Percentiles rank a stretch among this genome's conserved stretches.
Conservation (phyloP, 2,329 filamentous ascomycete species). For the Beauveria caledonica region DNA sequence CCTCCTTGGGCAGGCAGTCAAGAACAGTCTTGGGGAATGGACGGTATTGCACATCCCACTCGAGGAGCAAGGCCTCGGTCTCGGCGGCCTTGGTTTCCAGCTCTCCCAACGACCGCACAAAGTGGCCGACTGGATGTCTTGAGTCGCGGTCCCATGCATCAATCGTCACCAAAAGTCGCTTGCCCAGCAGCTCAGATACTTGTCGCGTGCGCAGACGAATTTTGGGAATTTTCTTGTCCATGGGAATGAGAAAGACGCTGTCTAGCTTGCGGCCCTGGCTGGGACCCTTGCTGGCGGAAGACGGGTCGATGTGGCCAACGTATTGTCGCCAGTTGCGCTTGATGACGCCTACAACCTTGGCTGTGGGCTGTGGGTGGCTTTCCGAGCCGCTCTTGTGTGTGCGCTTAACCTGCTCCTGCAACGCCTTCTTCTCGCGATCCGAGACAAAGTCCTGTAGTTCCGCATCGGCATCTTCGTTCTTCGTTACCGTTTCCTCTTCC, state of each 20-base stretch:
- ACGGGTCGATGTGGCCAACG: slow-evolving; percentile 87
- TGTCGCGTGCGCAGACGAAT: slow-evolving; percentile 89
- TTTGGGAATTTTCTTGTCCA: slow-evolving; percentile 97
- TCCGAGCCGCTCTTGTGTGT: slow-evolving; percentile 71
- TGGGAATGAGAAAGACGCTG: slow-evolving; percentile 88
- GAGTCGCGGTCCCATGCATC: slow-evolving; percentile 94
- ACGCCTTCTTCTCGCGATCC: slow-evolving; percentile 72
- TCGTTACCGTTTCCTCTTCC: slow-evolving; percentile 85
- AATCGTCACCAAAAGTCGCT: slow-evolving; percentile 86
- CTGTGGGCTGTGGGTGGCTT: slow-evolving; percentile 78
- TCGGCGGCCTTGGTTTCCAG: slow-evolving; percentile 96
- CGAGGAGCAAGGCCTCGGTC: slow-evolving; percentile 86
- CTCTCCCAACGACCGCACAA: slow-evolving; percentile 86
- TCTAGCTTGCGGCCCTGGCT: slow-evolving; percentile 79
- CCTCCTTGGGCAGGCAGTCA: slow-evolving; percentile 84
- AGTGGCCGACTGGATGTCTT: slow-evolving; percentile 85
- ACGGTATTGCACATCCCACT: slow-evolving; percentile 96
- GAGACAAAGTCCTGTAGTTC: slow-evolving; percentile 78
- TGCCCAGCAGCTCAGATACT: slow-evolving; percentile 78
- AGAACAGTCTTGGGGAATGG: slow-evolving; percentile 94
- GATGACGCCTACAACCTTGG: slow-evolving; percentile 81
- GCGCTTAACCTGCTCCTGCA: slow-evolving; percentile 86
- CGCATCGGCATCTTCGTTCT: slow-evolving; percentile 85
- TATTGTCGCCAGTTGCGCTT: slow-evolving; percentile 98
- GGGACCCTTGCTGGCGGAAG: slow-evolving; percentile 65